phyloP scores from a whole-genome alignment of 139 green algal species.

The Coccomyxa sp. region DNA sequence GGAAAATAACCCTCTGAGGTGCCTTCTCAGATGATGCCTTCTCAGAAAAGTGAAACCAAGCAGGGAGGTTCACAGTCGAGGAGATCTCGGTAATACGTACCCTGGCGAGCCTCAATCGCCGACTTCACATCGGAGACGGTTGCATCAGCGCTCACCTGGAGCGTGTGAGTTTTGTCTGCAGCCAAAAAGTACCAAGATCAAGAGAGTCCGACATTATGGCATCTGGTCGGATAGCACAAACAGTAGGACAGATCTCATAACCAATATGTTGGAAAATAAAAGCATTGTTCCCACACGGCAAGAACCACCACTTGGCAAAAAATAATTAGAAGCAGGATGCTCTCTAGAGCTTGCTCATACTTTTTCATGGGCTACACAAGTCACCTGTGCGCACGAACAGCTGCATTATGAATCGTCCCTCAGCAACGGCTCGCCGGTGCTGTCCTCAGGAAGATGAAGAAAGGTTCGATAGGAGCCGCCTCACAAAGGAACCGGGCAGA shows the following conservation, averaged over 20 bases:
- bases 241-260: no score
- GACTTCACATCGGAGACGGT: constrained; percentile 80
- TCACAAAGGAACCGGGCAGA: background rate
- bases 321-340: no score
- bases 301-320: no score
- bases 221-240: no score
- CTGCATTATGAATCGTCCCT: constrained; percentile 30
- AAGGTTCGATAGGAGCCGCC: background rate
- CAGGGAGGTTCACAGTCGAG: background rate
- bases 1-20: background rate
- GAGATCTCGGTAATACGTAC: constrained; percentile 33
- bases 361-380: no score
- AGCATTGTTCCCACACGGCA: no score
- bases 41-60: no score
- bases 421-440: constrained; percentile 21
- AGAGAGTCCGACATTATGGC: background rate
- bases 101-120: constrained; percentile 63
- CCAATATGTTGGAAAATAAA: no score
- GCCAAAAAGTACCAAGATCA: background rate
- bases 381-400: constrained; percentile 37
- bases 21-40: no score
- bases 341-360: no score
- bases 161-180: constrained; percentile 74
- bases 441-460: constrained; percentile 21
- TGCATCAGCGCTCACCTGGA: constrained; percentile 56